These are phyloP conservation scores for Lactarius sp. DNA, from an alignment of 768 basidiomycete species.

Conservation along the genomic window DNA sequence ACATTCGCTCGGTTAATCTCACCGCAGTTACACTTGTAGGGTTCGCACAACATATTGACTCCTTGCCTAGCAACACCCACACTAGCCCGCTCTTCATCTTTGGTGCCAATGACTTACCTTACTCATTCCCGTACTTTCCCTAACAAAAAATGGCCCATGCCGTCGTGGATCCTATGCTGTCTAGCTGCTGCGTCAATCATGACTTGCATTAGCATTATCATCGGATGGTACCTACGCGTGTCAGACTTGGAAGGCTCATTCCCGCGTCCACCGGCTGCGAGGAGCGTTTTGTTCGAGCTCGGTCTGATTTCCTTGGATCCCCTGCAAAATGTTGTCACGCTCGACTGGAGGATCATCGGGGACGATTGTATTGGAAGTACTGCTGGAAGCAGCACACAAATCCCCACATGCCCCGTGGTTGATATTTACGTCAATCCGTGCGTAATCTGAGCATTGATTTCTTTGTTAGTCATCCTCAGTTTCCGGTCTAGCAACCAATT, in stretches of 20 bases:
- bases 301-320: conserved; percentile 5
- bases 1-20: background rate
- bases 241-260: conserved; percentile 4
- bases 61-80: background rate
- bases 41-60: background rate
- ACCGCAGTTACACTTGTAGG: background rate
- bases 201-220: conserved; percentile 1
- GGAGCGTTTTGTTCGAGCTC: conserved; percentile 9
- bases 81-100: background rate
- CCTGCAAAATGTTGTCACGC: background rate
- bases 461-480: background rate
- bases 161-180: background rate
- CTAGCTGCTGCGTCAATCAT: background rate
- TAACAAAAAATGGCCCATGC: background rate
- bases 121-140: background rate
- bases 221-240: conserved; percentile 3
- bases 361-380: background rate
- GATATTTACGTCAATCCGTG: conserved; percentile 17
- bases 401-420: background rate
- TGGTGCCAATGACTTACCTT: background rate
- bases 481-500: background rate
- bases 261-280: conserved; percentile 1
- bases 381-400: background rate
- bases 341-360: conserved; percentile 12
- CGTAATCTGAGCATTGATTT: background rate